Percentiles rank a stretch among this genome's conserved stretches.
Evolutionary conservation across 805 yeast species (phyloP).

Genomic region (Yarrowia sp.): DNA sequence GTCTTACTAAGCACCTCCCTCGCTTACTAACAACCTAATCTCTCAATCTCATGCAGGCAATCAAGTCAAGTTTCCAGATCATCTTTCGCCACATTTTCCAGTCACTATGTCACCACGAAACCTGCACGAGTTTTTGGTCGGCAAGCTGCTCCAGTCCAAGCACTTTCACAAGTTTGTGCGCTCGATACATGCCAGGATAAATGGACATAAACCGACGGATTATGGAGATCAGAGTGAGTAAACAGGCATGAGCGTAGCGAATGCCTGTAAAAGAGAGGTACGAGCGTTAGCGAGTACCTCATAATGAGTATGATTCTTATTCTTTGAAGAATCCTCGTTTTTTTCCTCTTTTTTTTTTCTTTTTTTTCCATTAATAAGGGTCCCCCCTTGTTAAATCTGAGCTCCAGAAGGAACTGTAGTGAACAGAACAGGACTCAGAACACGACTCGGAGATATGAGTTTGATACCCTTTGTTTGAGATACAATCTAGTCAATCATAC

Average conservation of each 20-base stretch:
- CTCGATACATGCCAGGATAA: conserved; percentile 27
- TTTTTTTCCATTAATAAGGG: too few relatives aligned
- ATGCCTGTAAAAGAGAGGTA: background rate
- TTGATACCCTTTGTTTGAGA: too few relatives aligned
- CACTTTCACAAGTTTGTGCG: conserved; percentile 35
- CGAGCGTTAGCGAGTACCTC: too few relatives aligned
- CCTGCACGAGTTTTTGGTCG: conserved; percentile 32
- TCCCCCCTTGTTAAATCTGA: too few relatives aligned
- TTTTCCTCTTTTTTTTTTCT: too few relatives aligned
- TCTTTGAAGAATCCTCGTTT: too few relatives aligned
- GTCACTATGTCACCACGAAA: conserved; percentile 9
- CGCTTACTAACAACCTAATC: background rate
- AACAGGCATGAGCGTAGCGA: background rate
- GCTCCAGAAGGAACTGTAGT: too few relatives aligned
- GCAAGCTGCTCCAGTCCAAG: conserved; percentile 30
- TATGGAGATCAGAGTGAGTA: conserved; percentile 36
- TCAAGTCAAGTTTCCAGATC: background rate
- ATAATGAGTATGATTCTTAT: too few relatives aligned
- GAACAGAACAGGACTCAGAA: too few relatives aligned
- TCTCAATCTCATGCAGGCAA: conserved; percentile 14
- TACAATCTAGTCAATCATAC: too few relatives aligned
- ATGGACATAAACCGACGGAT: conserved; percentile 15
- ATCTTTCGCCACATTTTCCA: background rate
- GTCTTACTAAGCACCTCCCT: too few relatives aligned
- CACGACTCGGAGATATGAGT: too few relatives aligned